phyloP scores from a whole-genome alignment of 2,329 filamentous ascomycete genomes.

The Cercospora canescens region DNA sequence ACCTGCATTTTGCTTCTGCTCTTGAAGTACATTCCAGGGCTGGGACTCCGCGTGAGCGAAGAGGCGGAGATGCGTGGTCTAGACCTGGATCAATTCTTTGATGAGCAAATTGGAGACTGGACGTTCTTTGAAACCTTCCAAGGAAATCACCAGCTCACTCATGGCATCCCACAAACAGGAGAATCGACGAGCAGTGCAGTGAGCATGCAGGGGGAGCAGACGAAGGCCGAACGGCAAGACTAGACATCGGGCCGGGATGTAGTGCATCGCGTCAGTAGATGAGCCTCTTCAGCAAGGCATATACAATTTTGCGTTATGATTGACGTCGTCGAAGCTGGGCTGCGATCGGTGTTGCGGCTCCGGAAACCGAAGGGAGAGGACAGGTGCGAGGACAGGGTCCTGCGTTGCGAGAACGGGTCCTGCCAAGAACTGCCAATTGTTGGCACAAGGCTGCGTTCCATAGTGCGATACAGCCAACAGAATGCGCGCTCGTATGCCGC shows the following conservation, averaged over 20 bases:
- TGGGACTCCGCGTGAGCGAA: conserved; percentile 56
- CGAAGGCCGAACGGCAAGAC: conserved; percentile 8
- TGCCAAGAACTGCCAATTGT: background rate
- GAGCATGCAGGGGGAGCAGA: conserved; percentile 7
- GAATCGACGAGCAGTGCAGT: conserved; percentile 17
- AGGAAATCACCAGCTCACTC: conserved; percentile 21
- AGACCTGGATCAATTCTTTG: conserved; percentile 57
- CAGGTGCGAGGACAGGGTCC: background rate
- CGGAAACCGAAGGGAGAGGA: background rate
- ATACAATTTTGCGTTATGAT: background rate
- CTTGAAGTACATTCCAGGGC: conserved; percentile 56
- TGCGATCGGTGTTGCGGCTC: background rate
- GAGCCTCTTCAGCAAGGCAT: background rate
- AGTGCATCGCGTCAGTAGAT: background rate
- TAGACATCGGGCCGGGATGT: background rate
- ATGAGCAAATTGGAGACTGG: conserved; percentile 53
- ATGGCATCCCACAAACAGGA: conserved; percentile 25
- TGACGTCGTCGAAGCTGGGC: background rate
- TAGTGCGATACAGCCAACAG: background rate
- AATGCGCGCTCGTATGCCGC: background rate
- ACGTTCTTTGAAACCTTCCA: conserved; percentile 27
- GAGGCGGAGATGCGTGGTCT: conserved; percentile 58
- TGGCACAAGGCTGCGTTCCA: background rate
- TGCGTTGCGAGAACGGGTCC: background rate
- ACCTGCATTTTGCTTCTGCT: conserved; percentile 53